Conservation (phyloP, 2,329 filamentous ascomycete genomes). For the Dactylella cylindrospora region DNA sequence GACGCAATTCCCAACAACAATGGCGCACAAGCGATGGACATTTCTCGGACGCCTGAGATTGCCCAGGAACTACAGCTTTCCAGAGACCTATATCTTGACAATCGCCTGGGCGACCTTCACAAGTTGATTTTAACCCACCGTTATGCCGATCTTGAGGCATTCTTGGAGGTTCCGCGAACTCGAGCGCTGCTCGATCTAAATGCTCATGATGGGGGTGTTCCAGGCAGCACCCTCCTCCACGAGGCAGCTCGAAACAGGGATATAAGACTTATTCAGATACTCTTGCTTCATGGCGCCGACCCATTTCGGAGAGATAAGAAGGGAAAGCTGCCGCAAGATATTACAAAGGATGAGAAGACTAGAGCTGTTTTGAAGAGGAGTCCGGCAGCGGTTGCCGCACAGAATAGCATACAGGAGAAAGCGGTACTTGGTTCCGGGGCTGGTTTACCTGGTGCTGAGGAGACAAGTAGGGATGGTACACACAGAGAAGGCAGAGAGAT, state of each 20-base stretch:
- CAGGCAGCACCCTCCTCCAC: conserved; percentile 88
- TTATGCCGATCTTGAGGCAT: conserved; percentile 74
- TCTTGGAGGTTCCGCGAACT: conserved; percentile 81
- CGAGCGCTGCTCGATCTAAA: conserved; percentile 91
- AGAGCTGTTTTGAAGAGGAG: conserved; percentile 88
- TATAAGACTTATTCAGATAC: conserved; percentile 79
- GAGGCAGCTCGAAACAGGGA: conserved; percentile 89
- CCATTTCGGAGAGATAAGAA: conserved; percentile 93
- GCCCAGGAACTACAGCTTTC: conserved; percentile 92
- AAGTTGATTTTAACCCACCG: conserved; percentile 70
- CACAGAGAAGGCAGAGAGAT: conserved; percentile 91
- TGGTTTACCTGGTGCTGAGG: conserved; percentile 53
- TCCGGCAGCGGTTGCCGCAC: conserved; percentile 88
- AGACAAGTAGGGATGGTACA: conserved; percentile 60
- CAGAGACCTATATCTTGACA: conserved; percentile 84
- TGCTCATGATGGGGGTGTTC: conserved; percentile 62
- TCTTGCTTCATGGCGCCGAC: conserved; percentile 91
- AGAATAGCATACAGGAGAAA: conserved; percentile 94
- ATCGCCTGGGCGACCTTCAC: conserved; percentile 81
- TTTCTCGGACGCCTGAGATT: conserved; percentile 88
- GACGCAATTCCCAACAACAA: conserved; percentile 83
- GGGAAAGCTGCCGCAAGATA: conserved; percentile 91
- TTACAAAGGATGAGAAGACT: conserved; percentile 91
- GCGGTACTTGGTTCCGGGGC: conserved; percentile 76
- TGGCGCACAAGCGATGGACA: conserved; percentile 80